Percentiles rank a stretch among this genome's conserved stretches.
Evolutionary conservation across 2,329 filamentous ascomycete species (phyloP).

Genomic region (Hypomyces perniciosus): DNA sequence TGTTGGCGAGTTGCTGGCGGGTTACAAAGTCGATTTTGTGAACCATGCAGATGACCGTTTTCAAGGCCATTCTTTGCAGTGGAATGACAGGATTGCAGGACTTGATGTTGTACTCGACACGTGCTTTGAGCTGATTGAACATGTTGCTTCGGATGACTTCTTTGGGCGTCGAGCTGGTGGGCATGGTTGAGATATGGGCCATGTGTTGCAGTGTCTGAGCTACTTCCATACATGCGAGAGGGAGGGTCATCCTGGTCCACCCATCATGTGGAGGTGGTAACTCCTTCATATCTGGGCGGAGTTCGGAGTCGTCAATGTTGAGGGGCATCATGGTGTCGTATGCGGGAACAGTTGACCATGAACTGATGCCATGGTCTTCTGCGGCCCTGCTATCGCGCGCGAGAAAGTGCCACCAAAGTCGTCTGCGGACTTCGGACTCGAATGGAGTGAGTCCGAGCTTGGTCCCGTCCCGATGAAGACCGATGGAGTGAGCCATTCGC

Average conservation of each 20-base stretch:
- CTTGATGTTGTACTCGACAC: conserved; percentile 27
- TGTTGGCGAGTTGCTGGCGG: conserved; percentile 22
- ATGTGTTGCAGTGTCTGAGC: conserved; percentile 24
- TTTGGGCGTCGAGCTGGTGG: conserved; percentile 14
- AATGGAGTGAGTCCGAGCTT: conserved; percentile 44
- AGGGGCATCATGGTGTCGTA: conserved; percentile 26
- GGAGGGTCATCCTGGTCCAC: conserved; percentile 54
- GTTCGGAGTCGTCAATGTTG: conserved; percentile 42
- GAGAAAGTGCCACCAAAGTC: conserved; percentile 50
- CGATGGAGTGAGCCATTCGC: conserved; percentile 43
- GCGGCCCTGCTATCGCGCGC: conserved; percentile 44
- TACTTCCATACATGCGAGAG: conserved; percentile 47
- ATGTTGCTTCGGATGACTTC: conserved; percentile 33
- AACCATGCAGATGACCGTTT: conserved; percentile 24
- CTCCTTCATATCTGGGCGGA: conserved; percentile 35
- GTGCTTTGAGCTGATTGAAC: conserved; percentile 27
- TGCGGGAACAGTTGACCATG: conserved; percentile 10
- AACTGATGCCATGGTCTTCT: conserved; percentile 48
- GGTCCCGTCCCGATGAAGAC: conserved; percentile 47
- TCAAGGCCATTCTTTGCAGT: conserved; percentile 26
- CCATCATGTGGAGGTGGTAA: conserved; percentile 36
- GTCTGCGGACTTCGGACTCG: conserved; percentile 49
- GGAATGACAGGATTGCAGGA: conserved; percentile 50
- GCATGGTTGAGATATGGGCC: conserved; percentile 16
- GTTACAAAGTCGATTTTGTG: conserved; percentile 31